Evolutionary conservation across 108 stramenopile genomes (phyloP).

Genomic region (Discostella stelligeroides): DNA sequence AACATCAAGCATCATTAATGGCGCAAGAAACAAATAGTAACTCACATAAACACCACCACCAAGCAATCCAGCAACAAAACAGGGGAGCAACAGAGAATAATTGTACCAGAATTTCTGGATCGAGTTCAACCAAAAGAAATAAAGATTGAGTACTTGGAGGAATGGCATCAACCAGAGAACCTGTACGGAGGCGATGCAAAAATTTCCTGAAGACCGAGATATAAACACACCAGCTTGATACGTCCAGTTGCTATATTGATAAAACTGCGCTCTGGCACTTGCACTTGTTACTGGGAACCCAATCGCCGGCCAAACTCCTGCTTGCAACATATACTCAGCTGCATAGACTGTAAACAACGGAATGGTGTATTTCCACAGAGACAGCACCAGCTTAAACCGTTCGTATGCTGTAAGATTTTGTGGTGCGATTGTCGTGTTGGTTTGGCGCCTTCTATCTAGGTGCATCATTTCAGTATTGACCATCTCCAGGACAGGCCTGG

Average conservation of each 20-base stretch:
- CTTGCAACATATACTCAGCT: conserved; percentile 65
- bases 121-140: conserved; percentile 62
- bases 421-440: neutral
- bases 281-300: conserved; percentile 69
- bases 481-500: conserved; percentile 25
- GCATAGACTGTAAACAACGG: conserved; percentile 81
- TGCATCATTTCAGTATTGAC: conserved; percentile 5
- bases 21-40: too few species aligned
- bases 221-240: conserved; percentile 86
- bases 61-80: conserved; percentile 69
- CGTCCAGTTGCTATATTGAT: conserved; percentile 70
- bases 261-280: conserved; percentile 61
- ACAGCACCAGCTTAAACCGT: conserved; percentile 47
- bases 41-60: conserved; percentile 78
- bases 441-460: conserved; percentile 1
- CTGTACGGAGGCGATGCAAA: conserved; percentile 50
- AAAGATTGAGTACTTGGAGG: conserved; percentile 64
- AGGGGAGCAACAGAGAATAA: conserved; percentile 46
- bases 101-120: conserved; percentile 39
- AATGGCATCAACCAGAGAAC: conserved; percentile 75
- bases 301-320: conserved; percentile 80
- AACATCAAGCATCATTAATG: too few species aligned
- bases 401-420: conserved; percentile 34
- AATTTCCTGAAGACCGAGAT: conserved; percentile 63
- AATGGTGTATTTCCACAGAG: conserved; percentile 71